Evolutionary conservation across 331 rosid genomes (phyloP), one percentile per base, ranked within the genome.

Genomic region (Cucumis variabilis): DNA sequence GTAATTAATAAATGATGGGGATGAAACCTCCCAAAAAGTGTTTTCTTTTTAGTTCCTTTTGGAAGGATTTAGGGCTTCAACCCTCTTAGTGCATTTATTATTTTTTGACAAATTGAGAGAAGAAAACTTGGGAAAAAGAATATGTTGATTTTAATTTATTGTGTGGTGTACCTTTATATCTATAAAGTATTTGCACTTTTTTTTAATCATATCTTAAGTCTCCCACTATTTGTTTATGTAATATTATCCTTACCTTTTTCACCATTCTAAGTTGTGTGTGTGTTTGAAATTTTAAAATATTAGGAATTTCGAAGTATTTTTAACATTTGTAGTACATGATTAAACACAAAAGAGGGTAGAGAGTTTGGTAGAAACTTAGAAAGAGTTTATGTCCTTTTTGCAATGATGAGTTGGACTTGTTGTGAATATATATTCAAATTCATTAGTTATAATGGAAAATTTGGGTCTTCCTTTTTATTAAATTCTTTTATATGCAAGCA

Each of bases 251-350:
- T 48, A 77, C 4, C 63, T 33, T 46, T 76, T 76, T 76, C 33
- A 48, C 21, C 82, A 46, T 46, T 44, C 37, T n/a, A 76, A 16
- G 83, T 77, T 21, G 14, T 46, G 84, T 51, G 51, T 79, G 9
- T 79, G 46, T 79, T 78, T 51, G 44, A 79, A 53, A 16, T 51
- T 79, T 74, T n/a, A 30, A 77, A 77, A 77, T 50, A 77, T 48
- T 50, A 48, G 24, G 65, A 65, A 30, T 71, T 71, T 30, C 77
- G 2, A 71, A 11, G 58, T 12, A 46, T 41, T 75, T 48, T 46
- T 75, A 23, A 27, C 25, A 13, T 75, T 46, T 75, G 10, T 44
- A 44, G 60, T 75, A 53, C 13, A 46, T 21, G 6, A 37, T 37
- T 37, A 21, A 46, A 46, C 82, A 75, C 28, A 75, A 20, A 72